phyloP scores from a whole-genome alignment of 2,329 filamentous ascomycete genomes.

The Chaetomium globosum region DNA sequence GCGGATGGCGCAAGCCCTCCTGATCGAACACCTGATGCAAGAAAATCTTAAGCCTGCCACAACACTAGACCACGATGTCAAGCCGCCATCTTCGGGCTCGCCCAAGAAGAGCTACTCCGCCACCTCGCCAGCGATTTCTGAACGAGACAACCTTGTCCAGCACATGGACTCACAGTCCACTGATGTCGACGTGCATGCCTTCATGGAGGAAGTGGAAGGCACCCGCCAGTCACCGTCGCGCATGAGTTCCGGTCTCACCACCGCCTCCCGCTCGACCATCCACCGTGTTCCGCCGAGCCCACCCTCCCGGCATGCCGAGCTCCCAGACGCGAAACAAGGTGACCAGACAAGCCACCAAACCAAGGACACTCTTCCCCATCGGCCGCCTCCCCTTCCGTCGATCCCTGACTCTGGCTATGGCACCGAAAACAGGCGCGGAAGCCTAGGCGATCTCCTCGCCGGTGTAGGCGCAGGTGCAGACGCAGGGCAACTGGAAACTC shows the following conservation, averaged over 20 bases:
- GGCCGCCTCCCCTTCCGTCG: slow-evolving; percentile 20
- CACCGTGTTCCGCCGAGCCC: slow-evolving; percentile 39
- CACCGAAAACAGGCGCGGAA: slow-evolving; percentile 32
- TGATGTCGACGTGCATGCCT: slow-evolving; percentile 34
- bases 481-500: not conserved
- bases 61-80: not conserved
- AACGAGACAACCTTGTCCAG: slow-evolving; percentile 36
- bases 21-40: slow-evolving; percentile 22
- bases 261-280: slow-evolving; percentile 36
- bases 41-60: slow-evolving; percentile 7
- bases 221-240: slow-evolving; percentile 32
- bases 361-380: slow-evolving; percentile 12
- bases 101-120: not conserved
- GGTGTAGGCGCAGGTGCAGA: not conserved
- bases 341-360: not conserved
- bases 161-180: slow-evolving; percentile 39
- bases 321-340: not conserved
- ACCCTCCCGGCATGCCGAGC: slow-evolving; percentile 20
- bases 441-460: slow-evolving; percentile 27
- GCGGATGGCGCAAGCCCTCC: slow-evolving; percentile 25
- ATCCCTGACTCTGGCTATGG: slow-evolving; percentile 37
- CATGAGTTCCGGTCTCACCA: slow-evolving; percentile 35
- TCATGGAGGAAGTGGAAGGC: slow-evolving; percentile 38
- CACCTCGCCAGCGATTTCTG: slow-evolving; percentile 12
- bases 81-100: slow-evolving; percentile 1